These are phyloP conservation scores for Hygrocybe punicea DNA, from an alignment of 768 basidiomycete genomes.

Conservation along the genomic window DNA sequence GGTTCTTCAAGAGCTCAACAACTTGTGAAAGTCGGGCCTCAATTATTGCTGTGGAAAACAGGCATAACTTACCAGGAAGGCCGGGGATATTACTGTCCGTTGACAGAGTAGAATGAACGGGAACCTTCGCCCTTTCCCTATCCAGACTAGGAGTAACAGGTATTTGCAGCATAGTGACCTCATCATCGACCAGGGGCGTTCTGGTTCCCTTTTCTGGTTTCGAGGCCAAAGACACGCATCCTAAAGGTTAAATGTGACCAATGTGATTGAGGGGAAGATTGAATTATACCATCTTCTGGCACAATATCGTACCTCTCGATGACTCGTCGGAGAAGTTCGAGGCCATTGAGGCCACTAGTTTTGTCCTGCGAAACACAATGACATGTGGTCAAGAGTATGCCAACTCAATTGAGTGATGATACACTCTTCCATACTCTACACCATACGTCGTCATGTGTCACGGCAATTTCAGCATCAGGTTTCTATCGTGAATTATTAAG, in stretches of 20 bases:
- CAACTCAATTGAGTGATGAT: not conserved
- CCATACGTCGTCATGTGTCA: constrained; percentile 21
- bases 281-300: not conserved
- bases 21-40: too few species aligned
- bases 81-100: too few species aligned
- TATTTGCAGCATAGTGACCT: too few species aligned
- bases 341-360: not conserved
- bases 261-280: not conserved
- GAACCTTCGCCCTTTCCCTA: too few species aligned
- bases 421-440: constrained; percentile 8
- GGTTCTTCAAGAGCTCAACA: too few species aligned
- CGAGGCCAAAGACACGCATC: not conserved
- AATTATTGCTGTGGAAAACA: too few species aligned
- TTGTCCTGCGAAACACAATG: not conserved
- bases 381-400: not conserved
- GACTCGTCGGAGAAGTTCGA: not conserved
- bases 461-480: constrained; percentile 10
- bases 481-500: not conserved
- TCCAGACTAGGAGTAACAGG: too few species aligned
- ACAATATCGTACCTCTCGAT: not conserved
- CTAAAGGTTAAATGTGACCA: not conserved
- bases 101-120: too few species aligned
- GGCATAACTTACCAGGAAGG: too few species aligned
- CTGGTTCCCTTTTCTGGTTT: not conserved
- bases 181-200: too few species aligned